A percentile compares a stretch with the other conserved stretches of the same genome.
phyloP scores from a whole-genome alignment of 345 rosid genomes.

The Clarkia xantiana region DNA sequence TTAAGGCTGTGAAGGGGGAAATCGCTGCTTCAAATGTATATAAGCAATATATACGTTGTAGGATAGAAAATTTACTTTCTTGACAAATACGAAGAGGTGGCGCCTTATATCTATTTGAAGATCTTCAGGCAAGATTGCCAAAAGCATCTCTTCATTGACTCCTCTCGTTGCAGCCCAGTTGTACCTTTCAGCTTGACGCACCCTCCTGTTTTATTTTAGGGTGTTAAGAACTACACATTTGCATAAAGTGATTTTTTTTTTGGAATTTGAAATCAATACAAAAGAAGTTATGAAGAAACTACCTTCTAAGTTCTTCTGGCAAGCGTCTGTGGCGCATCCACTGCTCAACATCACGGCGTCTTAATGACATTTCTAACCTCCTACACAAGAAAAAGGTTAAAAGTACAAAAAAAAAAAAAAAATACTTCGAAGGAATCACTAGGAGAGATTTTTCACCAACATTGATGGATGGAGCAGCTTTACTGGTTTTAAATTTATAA shows the following conservation, averaged over 20 bases:
- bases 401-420: too few relatives aligned
- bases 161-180: constrained; percentile 92
- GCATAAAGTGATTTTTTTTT: too few relatives aligned
- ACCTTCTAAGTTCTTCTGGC: constrained; percentile 60
- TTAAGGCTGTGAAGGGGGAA: too few relatives aligned
- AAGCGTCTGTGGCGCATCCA: constrained; percentile 92
- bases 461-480: too few relatives aligned
- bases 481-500: too few relatives aligned
- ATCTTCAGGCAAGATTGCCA: constrained; percentile 76
- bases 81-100: constrained; percentile 68
- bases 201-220: constrained; percentile 36
- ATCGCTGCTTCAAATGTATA: too few relatives aligned
- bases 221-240: too few relatives aligned
- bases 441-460: too few relatives aligned
- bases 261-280: too few relatives aligned
- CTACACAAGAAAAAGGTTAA: constrained; percentile 17
- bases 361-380: constrained; percentile 69
- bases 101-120: constrained; percentile 81
- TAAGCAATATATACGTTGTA: neutral
- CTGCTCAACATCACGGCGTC: constrained; percentile 82
- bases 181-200: constrained; percentile 65
- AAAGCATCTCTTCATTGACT: constrained; percentile 53
- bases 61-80: constrained; percentile 34
- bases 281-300: neutral
- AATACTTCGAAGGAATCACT: too few relatives aligned